phyloP scores from a whole-genome alignment of 2,329 filamentous ascomycete genomes.

The Apiospora rasikravindrae region DNA sequence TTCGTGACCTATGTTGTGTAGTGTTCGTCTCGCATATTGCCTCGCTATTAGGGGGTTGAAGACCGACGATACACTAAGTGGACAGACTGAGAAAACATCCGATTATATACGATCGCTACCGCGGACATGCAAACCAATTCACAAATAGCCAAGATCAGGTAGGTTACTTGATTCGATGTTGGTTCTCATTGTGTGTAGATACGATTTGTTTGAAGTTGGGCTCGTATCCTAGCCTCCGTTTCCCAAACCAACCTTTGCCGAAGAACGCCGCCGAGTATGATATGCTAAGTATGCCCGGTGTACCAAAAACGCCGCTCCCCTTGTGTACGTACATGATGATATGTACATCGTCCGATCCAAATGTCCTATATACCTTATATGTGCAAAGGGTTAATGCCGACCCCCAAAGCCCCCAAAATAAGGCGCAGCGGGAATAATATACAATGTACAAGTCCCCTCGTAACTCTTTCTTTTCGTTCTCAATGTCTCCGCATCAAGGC shows the following conservation, averaged over 20 bases:
- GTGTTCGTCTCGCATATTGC: background rate
- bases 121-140: background rate
- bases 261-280: background rate
- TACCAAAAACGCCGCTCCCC: background rate
- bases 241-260: background rate
- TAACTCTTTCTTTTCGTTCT: background rate
- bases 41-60: background rate
- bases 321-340: background rate
- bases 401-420: background rate
- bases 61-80: too few species aligned
- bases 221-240: conserved; percentile 1
- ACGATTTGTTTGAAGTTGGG: background rate
- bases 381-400: background rate
- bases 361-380: background rate
- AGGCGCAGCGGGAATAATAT: background rate
- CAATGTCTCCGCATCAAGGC: background rate
- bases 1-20: background rate
- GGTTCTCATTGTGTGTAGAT: conserved; percentile 10
- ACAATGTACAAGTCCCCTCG: background rate
- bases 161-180: background rate
- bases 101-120: too few species aligned
- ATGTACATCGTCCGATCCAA: background rate
- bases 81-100: too few species aligned
- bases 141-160: background rate
- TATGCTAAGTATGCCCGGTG: background rate